Conservation (phyloP, 768 basidiomycete species). For the Mrakia hoshinonis region DNA sequence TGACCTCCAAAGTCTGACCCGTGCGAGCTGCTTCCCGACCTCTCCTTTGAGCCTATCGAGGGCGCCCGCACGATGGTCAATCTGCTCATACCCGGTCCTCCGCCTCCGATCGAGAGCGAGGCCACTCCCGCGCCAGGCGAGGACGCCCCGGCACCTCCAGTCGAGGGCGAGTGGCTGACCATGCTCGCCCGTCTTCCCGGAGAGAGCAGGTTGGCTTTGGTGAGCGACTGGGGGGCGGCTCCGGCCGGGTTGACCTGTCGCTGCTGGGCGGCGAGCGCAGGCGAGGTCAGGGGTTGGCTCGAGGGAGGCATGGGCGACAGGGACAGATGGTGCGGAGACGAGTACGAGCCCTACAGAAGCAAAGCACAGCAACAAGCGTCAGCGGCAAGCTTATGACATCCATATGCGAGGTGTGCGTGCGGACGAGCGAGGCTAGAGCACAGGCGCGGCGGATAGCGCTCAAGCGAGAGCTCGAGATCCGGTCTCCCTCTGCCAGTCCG, state of each 20-base stretch:
- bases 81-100: slow-evolving; percentile 14
- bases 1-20: not conserved
- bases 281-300: not conserved
- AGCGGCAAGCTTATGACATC: too few species aligned
- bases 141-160: not conserved
- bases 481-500: too few species aligned
- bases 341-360: not conserved
- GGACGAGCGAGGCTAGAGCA: too few species aligned
- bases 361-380: not conserved
- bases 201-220: slow-evolving; percentile 21
- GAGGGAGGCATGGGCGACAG: not conserved
- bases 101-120: not conserved
- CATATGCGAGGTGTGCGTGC: too few species aligned
- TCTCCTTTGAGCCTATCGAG: not conserved
- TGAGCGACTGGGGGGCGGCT: slow-evolving; percentile 1
- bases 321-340: not conserved
- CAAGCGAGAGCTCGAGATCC: too few species aligned
- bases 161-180: slow-evolving; percentile 9
- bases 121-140: not conserved
- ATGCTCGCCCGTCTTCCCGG: slow-evolving; percentile 23
- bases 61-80: slow-evolving; percentile 28
- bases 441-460: too few species aligned
- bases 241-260: not conserved
- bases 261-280: slow-evolving; percentile 7
- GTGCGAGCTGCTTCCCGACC: not conserved